These are phyloP conservation scores for Coemansia guatemalensis DNA, from an alignment of 192 early-diverging fungal species.

Conservation along the genomic window DNA sequence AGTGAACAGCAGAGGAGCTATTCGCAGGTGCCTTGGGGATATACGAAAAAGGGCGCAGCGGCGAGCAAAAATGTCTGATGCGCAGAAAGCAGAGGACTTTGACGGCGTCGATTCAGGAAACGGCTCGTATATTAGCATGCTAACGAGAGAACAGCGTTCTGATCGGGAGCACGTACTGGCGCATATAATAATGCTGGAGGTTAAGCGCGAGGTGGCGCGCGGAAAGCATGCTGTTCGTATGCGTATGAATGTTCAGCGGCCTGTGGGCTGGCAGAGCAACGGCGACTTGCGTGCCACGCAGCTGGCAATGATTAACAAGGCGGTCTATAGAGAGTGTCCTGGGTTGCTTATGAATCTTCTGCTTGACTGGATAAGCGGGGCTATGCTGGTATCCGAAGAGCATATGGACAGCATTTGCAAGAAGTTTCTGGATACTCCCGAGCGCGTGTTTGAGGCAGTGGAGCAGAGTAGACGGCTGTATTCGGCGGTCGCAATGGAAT, in stretches of 20 bases:
- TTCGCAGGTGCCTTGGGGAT: too few species aligned
- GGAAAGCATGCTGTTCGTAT: constrained; percentile 9
- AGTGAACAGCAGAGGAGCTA: too few species aligned
- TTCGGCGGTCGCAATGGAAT: not conserved
- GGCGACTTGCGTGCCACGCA: constrained; percentile 5
- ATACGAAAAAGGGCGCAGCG: too few species aligned
- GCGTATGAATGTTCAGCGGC: not conserved
- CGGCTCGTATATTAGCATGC: not conserved
- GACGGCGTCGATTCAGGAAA: not conserved
- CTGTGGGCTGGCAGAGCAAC: not conserved
- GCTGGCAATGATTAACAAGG: constrained; percentile 13
- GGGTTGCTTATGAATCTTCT: constrained; percentile 30
- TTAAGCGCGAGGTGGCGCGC: constrained; percentile 17
- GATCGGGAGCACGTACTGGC: constrained; percentile 13
- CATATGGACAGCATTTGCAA: constrained; percentile 6
- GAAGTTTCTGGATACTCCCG: not conserved
- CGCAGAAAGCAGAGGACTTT: not conserved
- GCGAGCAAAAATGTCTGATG: too few species aligned
- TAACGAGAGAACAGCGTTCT: not conserved
- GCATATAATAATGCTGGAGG: constrained; percentile 14
- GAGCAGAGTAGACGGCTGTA: constrained; percentile 1
- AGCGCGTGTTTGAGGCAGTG: not conserved
- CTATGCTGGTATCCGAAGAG: not conserved
- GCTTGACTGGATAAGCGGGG: constrained; percentile 16
- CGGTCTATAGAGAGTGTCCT: constrained; percentile 4